Conservation (phyloP, 1,139 yeast genomes). For the Taiozyma sp. region DNA sequence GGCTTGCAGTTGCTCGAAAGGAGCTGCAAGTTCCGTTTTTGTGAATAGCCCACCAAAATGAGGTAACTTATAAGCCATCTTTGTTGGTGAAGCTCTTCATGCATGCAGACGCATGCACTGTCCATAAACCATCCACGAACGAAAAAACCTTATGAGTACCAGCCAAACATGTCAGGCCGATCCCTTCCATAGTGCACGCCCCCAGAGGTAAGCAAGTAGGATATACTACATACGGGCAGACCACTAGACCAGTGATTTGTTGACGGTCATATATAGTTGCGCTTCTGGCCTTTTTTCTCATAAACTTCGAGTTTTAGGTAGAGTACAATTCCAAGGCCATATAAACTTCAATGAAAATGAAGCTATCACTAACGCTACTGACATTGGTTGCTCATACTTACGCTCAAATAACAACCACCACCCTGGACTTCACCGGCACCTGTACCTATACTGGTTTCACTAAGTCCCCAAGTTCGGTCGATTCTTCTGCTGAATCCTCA, state of each 20-base stretch:
- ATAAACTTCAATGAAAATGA: conserved; percentile 5
- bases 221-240: neutral
- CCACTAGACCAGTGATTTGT: neutral
- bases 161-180: neutral
- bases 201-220: neutral
- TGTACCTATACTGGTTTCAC: conserved; percentile 12
- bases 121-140: neutral
- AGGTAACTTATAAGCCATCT: neutral
- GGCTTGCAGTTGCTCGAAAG: neutral
- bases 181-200: neutral
- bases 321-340: neutral
- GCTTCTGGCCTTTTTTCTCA: neutral
- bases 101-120: neutral
- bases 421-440: conserved; percentile 18
- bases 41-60: neutral
- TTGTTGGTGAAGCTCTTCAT: neutral
- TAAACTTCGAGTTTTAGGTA: neutral
- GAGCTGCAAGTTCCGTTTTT: neutral
- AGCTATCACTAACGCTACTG: conserved; percentile 13
- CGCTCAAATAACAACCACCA: conserved; percentile 16
- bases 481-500: neutral
- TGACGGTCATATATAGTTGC: neutral
- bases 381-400: conserved; percentile 10
- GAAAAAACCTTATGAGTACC: neutral
- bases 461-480: conserved; percentile 6